Conservation (phyloP, 495 filamentous ascomycete species). For the Neurospora sp. region DNA sequence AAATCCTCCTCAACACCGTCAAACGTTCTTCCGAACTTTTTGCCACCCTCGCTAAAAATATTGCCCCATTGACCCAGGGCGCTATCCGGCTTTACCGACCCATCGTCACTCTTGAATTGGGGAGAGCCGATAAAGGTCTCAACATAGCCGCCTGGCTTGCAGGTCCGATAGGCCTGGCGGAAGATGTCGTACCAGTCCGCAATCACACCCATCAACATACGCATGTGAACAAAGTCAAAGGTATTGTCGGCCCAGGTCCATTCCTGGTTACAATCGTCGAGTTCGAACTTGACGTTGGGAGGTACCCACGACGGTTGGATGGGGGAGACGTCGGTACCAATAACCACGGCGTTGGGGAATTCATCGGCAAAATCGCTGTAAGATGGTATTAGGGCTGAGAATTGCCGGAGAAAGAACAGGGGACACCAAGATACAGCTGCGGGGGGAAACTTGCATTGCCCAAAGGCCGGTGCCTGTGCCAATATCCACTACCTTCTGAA, state of each 20-base stretch:
- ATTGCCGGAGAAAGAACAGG: not conserved
- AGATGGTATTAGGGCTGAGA: not conserved
- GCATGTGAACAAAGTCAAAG: constrained; percentile 51
- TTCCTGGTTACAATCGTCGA: constrained; percentile 36
- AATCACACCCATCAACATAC: constrained; percentile 39
- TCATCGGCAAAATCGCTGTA: constrained; percentile 39
- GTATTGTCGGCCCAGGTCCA: constrained; percentile 34
- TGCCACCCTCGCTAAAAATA: not conserved
- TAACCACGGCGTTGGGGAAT: constrained; percentile 33
- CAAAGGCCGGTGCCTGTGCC: constrained; percentile 34
- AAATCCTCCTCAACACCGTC: constrained; percentile 13
- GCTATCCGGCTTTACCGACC: not conserved
- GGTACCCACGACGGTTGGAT: constrained; percentile 31
- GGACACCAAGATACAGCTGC: not conserved
- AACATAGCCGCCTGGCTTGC: constrained; percentile 10
- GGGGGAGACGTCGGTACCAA: constrained; percentile 42
- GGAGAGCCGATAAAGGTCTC: constrained; percentile 8
- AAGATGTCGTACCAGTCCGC: constrained; percentile 38
- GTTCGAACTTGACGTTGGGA: constrained; percentile 36
- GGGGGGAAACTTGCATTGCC: constrained; percentile 16
- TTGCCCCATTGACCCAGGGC: not conserved
- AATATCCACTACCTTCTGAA: constrained; percentile 26
- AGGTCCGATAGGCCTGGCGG: constrained; percentile 21
- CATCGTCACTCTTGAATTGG: constrained; percentile 2
- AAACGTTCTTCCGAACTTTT: constrained; percentile 8